phyloP scores from a whole-genome alignment of 768 basidiomycete genomes.

The Leccinum aurantiacum region DNA sequence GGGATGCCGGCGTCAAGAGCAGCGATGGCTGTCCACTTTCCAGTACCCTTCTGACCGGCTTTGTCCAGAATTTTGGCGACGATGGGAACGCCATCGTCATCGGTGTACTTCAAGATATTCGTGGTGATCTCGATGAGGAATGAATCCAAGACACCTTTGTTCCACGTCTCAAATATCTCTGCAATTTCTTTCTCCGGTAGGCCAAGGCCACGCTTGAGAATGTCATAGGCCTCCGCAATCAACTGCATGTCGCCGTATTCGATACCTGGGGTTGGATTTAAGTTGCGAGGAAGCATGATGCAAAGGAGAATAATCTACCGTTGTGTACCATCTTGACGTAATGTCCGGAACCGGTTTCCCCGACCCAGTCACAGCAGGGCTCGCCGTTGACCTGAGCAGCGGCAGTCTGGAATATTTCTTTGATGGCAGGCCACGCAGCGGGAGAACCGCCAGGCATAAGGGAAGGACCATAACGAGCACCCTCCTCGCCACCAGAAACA shows the following conservation, averaged over 20 bases:
- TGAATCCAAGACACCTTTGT: slow-evolving; percentile 98
- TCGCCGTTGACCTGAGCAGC: slow-evolving; percentile 93
- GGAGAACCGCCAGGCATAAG: slow-evolving; percentile 98
- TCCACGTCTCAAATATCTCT: slow-evolving; percentile 92
- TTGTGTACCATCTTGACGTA: slow-evolving; percentile 99
- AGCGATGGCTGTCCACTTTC: slow-evolving; percentile 98
- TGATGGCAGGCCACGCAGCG: slow-evolving; percentile 95
- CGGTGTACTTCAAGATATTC: slow-evolving; percentile 96
- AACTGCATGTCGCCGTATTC: slow-evolving; percentile 99
- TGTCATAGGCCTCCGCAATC: slow-evolving; percentile 98
- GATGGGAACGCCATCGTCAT: slow-evolving; percentile 89
- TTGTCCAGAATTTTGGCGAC: slow-evolving; percentile 93
- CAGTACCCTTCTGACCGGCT: slow-evolving; percentile 98
- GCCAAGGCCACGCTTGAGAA: slow-evolving; percentile 94
- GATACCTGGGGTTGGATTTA: slow-evolving; percentile 62
- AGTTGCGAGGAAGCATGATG: slow-evolving; percentile 4
- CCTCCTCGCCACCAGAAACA: slow-evolving; percentile 99
- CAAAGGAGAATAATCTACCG: slow-evolving; percentile 44
- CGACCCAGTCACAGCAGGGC: slow-evolving; percentile 99
- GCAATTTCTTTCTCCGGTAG: slow-evolving; percentile 87
- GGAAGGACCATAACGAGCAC: slow-evolving; percentile 94
- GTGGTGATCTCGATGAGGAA: slow-evolving; percentile 99
- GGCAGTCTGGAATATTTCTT: slow-evolving; percentile 98
- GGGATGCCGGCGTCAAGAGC: slow-evolving; percentile 91
- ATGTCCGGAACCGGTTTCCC: slow-evolving; percentile 92